These are phyloP conservation scores for Leucoagaricus sp. DNA, from an alignment of 1,284 basidiomycete genomes.

Conservation along the genomic window DNA sequence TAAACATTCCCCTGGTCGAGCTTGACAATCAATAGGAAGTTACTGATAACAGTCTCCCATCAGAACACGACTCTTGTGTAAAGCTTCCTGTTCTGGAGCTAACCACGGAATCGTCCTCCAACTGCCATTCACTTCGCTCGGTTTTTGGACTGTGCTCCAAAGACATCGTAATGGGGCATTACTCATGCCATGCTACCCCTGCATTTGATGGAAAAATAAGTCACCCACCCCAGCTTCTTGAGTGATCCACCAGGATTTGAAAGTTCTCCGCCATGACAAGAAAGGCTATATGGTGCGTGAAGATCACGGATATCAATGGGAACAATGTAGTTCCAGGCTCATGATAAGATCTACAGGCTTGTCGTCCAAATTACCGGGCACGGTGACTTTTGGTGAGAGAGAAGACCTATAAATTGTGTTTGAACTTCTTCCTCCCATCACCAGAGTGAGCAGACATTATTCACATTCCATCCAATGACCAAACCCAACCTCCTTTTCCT, in stretches of 20 bases:
- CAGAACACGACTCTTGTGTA: too few relatives aligned
- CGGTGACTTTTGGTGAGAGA: not conserved
- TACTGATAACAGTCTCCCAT: too few relatives aligned
- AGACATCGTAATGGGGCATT: too few relatives aligned
- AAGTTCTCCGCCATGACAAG: not conserved
- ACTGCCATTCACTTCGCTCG: too few relatives aligned
- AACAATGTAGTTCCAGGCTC: not conserved
- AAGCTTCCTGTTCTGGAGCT: too few relatives aligned
- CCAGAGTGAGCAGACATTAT: too few relatives aligned
- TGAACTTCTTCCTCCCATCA: not conserved
- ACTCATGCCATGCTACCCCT: not conserved
- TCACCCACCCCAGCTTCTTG: not conserved
- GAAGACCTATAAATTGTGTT: not conserved
- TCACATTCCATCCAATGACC: not conserved
- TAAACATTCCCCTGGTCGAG: too few relatives aligned
- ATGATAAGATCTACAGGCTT: not conserved
- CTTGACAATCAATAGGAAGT: too few relatives aligned
- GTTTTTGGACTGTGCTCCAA: too few relatives aligned
- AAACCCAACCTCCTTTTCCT: conserved; percentile 37
- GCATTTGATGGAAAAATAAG: not conserved
- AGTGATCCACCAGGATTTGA: not conserved
- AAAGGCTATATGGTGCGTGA: not conserved
- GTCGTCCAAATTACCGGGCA: not conserved
- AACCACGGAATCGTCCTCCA: too few relatives aligned
- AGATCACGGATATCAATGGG: not conserved